Percentiles rank a stretch among this genome's conserved stretches.
These are phyloP conservation scores for Silene uniflora DNA, from an alignment of 148 eudicot genomes.

Conservation along the genomic window DNA sequence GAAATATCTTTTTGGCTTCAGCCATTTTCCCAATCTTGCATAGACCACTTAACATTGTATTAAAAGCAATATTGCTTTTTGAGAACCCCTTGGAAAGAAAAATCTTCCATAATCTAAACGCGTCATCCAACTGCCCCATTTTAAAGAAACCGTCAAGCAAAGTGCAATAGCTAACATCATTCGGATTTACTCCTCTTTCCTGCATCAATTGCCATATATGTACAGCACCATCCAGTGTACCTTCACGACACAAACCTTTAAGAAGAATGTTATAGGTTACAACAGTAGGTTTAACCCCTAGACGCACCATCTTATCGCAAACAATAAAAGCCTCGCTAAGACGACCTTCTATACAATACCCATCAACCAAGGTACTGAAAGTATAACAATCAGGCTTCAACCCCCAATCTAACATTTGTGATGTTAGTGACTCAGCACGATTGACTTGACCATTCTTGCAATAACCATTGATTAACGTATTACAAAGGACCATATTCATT, in stretches of 20 bases:
- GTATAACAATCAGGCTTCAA: conserved; percentile 76
- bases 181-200: conserved; percentile 50
- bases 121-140: conserved; percentile 42
- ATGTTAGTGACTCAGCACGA: conserved; percentile 43
- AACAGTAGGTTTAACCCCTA: conserved; percentile 43
- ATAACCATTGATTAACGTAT: conserved; percentile 74
- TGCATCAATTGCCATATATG: conserved; percentile 53
- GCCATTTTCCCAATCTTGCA: conserved; percentile 65
- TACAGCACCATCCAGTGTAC: conserved; percentile 44
- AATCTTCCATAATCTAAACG: conserved; percentile 59
- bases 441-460: conserved; percentile 61
- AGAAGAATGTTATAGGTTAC: conserved; percentile 75
- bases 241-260: conserved; percentile 54
- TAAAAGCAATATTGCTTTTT: conserved; percentile 38
- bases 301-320: conserved; percentile 52
- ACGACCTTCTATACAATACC: conserved; percentile 54
- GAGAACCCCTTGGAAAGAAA: conserved; percentile 46
- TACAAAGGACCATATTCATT: conserved; percentile 57
- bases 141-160: conserved; percentile 61
- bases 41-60: conserved; percentile 74
- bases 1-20: conserved; percentile 58
- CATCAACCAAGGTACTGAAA: conserved; percentile 67
- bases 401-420: conserved; percentile 49
- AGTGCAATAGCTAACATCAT: conserved; percentile 65
- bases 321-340: conserved; percentile 48